phyloP scores from a whole-genome alignment of 768 basidiomycete genomes.

The Suillus discolor region DNA sequence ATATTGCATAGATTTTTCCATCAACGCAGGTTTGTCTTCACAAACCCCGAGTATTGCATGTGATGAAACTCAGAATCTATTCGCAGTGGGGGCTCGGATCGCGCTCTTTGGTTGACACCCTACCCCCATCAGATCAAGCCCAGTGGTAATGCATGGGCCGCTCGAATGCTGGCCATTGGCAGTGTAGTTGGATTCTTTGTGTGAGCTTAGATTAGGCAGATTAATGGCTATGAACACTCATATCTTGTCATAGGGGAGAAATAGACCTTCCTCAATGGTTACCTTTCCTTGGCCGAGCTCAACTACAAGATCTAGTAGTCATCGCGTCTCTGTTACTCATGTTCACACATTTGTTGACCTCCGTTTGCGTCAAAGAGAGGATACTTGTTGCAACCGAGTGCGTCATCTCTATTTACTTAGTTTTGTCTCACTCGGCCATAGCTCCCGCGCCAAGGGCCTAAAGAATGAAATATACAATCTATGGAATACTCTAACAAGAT shows the following conservation, averaged over 20 bases:
- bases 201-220: slow-evolving; percentile 47
- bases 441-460: slow-evolving; percentile 31
- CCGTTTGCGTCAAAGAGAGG: slow-evolving; percentile 68
- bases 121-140: slow-evolving; percentile 78
- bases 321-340: slow-evolving; percentile 72
- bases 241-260: slow-evolving; percentile 58
- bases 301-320: slow-evolving; percentile 81
- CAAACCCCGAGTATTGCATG: not conserved
- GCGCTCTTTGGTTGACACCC: slow-evolving; percentile 88
- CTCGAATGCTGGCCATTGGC: slow-evolving; percentile 87
- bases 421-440: slow-evolving; percentile 6
- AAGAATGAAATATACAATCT: slow-evolving; percentile 59
- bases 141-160: slow-evolving; percentile 92
- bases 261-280: slow-evolving; percentile 70
- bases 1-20: slow-evolving; percentile 67
- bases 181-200: slow-evolving; percentile 87
- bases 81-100: slow-evolving; percentile 81
- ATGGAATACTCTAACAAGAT: slow-evolving; percentile 66
- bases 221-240: not conserved
- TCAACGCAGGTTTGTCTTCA: slow-evolving; percentile 49
- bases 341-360: slow-evolving; percentile 62
- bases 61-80: slow-evolving; percentile 4
- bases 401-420: not conserved
- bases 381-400: slow-evolving; percentile 54
- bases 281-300: slow-evolving; percentile 76